Evolutionary conservation across 2,329 filamentous ascomycete genomes (phyloP), one percentile per base, ranked within the genome.

Genomic region (Pestalotiopsis sp.): DNA sequence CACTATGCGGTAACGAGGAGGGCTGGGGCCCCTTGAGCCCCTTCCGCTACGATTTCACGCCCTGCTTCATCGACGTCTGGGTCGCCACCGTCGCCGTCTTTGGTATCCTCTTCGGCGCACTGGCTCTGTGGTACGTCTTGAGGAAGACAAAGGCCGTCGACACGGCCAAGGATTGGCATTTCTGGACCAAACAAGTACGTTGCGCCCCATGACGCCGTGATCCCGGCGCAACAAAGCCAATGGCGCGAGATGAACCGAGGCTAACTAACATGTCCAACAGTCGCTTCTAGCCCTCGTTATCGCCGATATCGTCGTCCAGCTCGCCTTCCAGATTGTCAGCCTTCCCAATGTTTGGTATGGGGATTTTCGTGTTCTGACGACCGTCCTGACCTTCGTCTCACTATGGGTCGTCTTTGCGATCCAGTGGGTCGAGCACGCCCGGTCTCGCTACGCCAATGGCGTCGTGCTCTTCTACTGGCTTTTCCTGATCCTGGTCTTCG

Each of bases 11-110:
- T 79, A 96, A 97, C 81, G 85, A 86, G 67, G 95, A 98, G 82
- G 97, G 96, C 76, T 99, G 96, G 96, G 97, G 97, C 1, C 96
- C 96, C 25, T 79, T 99, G 78, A 98, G 94, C 81, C 90, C 91
- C 45, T 86, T 90, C 73, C 88, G 95, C 79, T 98, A 94, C 81
- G 96, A 99, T 83, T 94, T 99, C 76, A 98, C 96, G 17, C 95
- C 96, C 56, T 99, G 96, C 84, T 99, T 99, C 78, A 90, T 98
- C 75, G 97, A 99, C 79, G 89, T 97, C 25, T 95, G 93, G 89
- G 89, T 98, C 69, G 89, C 92, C 41, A 83, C 87, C 1, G 93
- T 97, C 36, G 93, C 93, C 9, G 86, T 86, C 14, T 97, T 92
- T 83, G 95, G 95, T 17, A 85, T 98, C 27, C 67, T 98, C 27